Evolutionary conservation across 2,329 filamentous ascomycete species (phyloP), one percentile per base, ranked within the genome.

Genomic region (Hymenoscyphus albidus): DNA sequence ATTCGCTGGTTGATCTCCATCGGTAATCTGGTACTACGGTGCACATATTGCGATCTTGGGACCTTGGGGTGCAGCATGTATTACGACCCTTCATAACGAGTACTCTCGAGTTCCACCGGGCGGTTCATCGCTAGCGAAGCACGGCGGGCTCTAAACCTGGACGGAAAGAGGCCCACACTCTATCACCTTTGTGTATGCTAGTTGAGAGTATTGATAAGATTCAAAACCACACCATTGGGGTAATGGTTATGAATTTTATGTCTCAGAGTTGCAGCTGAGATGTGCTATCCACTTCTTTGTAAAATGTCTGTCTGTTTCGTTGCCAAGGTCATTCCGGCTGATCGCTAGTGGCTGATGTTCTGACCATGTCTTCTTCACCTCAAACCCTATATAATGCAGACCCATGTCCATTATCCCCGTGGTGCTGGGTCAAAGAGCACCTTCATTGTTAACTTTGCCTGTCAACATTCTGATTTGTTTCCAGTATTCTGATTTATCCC

Each of bases 381-480:
- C 38, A 12, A 64, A 48, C 58, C 48, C 48, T 71, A 72, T 71
- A 71, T 70, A 71, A 68, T 64, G 57, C 51, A 59, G 61, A 69
- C 66, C 70, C 70, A 69, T 70, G 69, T 71, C 65, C 69, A 62
- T 56, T 35, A 58, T 48, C 59, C 42, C 61, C 61, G 38, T 62
- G 60, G 59, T 16, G 60, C 63, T 59, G 65, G 62, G 59, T 63
- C 62, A 60, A 32, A 65, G 56, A 63, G 32, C 40, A 62, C 39
- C 57, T 44, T 42, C 39, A 16, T 58, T 44, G 39, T 38, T 38
- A 60, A 40, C 62, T 64, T 55, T 55, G 32, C 14, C 55, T 58
- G 39, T 55, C 54, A 27, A 48, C 31, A n/a, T 48, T 59, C 58
- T 31, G 27, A n/a, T 62, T 55, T 48, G 44, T 62, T 38, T 59